phyloP scores from a whole-genome alignment of 495 filamentous ascomycete genomes.

The Penicillium odoratum region DNA sequence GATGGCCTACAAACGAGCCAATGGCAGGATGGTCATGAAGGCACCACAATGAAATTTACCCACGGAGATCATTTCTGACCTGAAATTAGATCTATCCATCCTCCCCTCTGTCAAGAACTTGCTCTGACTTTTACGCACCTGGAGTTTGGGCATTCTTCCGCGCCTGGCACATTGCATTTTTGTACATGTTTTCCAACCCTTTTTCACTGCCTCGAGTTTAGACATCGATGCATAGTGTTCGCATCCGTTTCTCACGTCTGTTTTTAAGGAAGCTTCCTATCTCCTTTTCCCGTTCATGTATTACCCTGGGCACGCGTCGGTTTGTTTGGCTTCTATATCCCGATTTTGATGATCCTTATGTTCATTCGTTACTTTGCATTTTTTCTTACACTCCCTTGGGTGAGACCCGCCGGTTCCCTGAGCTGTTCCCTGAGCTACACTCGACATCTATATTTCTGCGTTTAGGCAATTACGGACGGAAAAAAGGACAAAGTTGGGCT shows the following conservation, averaged over 20 bases:
- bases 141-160: not conserved
- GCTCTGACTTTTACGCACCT: slow-evolving; percentile 6
- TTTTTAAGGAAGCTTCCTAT: slow-evolving; percentile 4
- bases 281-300: slow-evolving; percentile 5
- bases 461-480: slow-evolving; percentile 10
- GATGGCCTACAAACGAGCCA: slow-evolving; percentile 55
- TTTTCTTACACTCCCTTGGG: slow-evolving; percentile 8
- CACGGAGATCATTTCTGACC: not conserved
- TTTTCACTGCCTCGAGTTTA: slow-evolving; percentile 11
- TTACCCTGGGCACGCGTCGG: slow-evolving; percentile 8
- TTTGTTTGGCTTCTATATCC: slow-evolving; percentile 19
- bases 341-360: slow-evolving; percentile 16
- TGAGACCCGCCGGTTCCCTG: not conserved
- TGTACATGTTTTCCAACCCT: slow-evolving; percentile 26
- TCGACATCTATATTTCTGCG: slow-evolving; percentile 1
- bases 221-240: slow-evolving; percentile 14
- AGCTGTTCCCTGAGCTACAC: no score
- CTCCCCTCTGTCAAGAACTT: not conserved
- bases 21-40: slow-evolving; percentile 39
- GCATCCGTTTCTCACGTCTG: not conserved
- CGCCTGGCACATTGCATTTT: slow-evolving; percentile 10
- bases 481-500: slow-evolving; percentile 9
- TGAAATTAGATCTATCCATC: not conserved
- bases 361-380: slow-evolving; percentile 17
- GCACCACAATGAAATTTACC: slow-evolving; percentile 21